Evolutionary conservation across 2,329 filamentous ascomycete genomes (phyloP).

Genomic region (Aspergillus caelatus): DNA sequence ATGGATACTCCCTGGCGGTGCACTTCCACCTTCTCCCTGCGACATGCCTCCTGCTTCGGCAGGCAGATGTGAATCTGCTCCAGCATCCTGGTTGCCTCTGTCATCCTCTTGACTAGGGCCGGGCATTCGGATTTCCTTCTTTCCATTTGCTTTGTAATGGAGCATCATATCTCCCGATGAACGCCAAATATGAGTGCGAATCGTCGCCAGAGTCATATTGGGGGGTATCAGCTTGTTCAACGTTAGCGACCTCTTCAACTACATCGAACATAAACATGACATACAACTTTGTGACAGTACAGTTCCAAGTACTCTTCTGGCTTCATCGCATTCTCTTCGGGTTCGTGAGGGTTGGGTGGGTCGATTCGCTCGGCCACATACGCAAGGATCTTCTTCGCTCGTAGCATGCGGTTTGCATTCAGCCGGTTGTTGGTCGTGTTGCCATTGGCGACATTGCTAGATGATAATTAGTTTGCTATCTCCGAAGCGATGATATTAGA

Average conservation of each 20-base stretch:
- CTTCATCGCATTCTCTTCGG: conserved; percentile 63
- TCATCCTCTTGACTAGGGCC: conserved; percentile 21
- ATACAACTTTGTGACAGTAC: conserved; percentile 89
- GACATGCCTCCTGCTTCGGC: conserved; percentile 12
- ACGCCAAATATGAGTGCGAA: conserved; percentile 91
- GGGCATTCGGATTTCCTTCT: conserved; percentile 55
- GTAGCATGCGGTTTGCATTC: conserved; percentile 95
- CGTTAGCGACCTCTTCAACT: conserved; percentile 17
- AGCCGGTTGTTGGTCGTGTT: conserved; percentile 69
- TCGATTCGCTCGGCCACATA: conserved; percentile 95
- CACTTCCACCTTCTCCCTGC: conserved; percentile 26
- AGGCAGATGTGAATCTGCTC: conserved; percentile 9
- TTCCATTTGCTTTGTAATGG: conserved; percentile 90
- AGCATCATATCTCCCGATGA: conserved; percentile 90
- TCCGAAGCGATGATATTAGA: not conserved
- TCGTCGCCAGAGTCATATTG: conserved; percentile 90
- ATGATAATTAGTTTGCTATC: conserved; percentile 4
- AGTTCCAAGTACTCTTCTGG: conserved; percentile 94
- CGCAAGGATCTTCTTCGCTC: conserved; percentile 88
- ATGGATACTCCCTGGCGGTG: conserved; percentile 33
- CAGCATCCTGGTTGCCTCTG: conserved; percentile 18
- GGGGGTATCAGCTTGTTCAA: conserved; percentile 58
- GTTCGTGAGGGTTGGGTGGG: conserved; percentile 60
- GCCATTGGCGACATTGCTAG: conserved; percentile 27
- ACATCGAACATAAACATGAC: conserved; percentile 32